Evolutionary conservation across 108 stramenopile genomes (phyloP).

Genomic region (Cyclotella atomus): DNA sequence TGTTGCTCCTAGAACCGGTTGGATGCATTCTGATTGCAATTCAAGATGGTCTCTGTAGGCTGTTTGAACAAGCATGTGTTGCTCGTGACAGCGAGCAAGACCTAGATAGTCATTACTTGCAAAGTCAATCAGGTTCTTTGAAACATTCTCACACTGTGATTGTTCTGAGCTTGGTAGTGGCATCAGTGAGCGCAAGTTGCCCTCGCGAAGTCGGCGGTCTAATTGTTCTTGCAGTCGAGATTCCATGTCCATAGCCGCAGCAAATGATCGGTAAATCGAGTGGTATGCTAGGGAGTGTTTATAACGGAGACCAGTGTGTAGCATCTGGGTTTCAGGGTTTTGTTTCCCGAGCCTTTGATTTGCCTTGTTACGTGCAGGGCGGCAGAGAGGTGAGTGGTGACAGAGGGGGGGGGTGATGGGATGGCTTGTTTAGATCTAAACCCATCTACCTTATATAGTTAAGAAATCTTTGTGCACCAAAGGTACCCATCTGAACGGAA

Average conservation of each 20-base stretch:
- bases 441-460: too few species aligned
- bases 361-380: too few species aligned
- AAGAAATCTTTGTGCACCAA: too few species aligned
- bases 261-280: not conserved
- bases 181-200: constrained; percentile 52
- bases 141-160: not conserved
- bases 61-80: constrained; percentile 54
- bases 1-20: constrained; percentile 73
- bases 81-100: constrained; percentile 74
- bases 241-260: constrained; percentile 51
- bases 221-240: constrained; percentile 47
- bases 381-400: too few species aligned
- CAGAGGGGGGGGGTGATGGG: too few species aligned
- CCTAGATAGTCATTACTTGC: constrained; percentile 98
- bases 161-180: constrained; percentile 12
- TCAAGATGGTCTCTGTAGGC: constrained; percentile 31
- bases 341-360: too few species aligned
- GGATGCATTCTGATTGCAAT: not conserved
- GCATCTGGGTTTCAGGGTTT: too few species aligned
- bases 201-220: constrained; percentile 48
- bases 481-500: too few species aligned
- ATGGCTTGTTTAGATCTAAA: too few species aligned
- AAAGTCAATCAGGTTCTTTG: constrained; percentile 81
- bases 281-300: too few species aligned
- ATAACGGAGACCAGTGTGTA: too few species aligned